Evolutionary conservation across 1,139 yeast genomes (phyloP).

Genomic region (Blastobotrys arbuscula): DNA sequence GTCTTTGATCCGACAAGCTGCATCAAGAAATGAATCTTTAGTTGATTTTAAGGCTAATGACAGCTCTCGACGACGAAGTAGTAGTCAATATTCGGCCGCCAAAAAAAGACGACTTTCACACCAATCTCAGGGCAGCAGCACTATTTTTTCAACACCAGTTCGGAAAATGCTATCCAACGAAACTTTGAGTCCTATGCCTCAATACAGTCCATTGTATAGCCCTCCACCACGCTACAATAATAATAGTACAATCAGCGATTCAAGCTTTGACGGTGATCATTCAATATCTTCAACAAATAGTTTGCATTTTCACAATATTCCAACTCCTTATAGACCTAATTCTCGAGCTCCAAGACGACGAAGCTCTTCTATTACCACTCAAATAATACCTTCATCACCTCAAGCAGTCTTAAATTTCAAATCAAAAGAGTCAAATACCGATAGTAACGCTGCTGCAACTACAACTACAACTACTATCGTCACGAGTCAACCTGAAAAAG

Average conservation of each 20-base stretch:
- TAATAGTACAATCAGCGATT: neutral
- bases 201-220: slow-evolving; percentile 13
- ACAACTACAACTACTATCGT: neutral
- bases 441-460: neutral
- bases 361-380: neutral
- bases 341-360: neutral
- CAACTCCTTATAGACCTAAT: slow-evolving; percentile 19
- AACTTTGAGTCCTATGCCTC: slow-evolving; percentile 1
- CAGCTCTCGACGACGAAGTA: neutral
- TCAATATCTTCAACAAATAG: slow-evolving; percentile 3
- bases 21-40: slow-evolving; percentile 33
- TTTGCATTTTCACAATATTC: slow-evolving; percentile 17
- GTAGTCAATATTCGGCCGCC: neutral
- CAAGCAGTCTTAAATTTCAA: neutral
- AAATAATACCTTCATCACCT: neutral
- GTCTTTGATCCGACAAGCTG: slow-evolving; percentile 44
- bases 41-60: slow-evolving; percentile 6
- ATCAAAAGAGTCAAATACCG: neutral
- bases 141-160: slow-evolving; percentile 4
- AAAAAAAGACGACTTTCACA: slow-evolving; percentile 3
- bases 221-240: neutral
- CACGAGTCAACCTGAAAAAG: slow-evolving; percentile 7
- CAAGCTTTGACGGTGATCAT: neutral
- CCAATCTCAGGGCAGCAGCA: neutral
- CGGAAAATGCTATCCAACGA: slow-evolving; percentile 2